These are phyloP conservation scores for Meyerozyma carpophila DNA, from an alignment of 1,139 yeast genomes.

Conservation along the genomic window DNA sequence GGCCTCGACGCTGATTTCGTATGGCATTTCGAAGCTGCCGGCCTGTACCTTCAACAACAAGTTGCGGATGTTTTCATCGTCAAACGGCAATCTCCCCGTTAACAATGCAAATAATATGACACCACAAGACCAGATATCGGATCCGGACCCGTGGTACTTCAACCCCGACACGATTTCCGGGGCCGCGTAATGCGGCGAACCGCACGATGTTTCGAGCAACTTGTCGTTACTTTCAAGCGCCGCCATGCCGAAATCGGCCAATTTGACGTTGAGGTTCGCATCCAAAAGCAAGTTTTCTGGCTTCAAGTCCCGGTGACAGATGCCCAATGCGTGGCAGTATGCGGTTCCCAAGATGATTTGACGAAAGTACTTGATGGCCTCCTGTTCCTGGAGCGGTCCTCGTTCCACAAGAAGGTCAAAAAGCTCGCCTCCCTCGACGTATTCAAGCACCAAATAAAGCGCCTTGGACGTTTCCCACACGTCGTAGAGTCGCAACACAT, in stretches of 20 bases:
- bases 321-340: constrained; percentile 77
- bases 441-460: constrained; percentile 66
- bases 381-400: constrained; percentile 73
- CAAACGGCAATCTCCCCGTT: constrained; percentile 78
- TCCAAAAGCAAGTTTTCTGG: constrained; percentile 74
- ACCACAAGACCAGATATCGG: constrained; percentile 87
- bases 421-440: constrained; percentile 80
- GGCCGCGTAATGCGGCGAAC: constrained; percentile 84
- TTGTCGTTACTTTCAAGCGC: constrained; percentile 71
- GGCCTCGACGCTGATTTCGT: constrained; percentile 59
- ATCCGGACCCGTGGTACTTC: constrained; percentile 75
- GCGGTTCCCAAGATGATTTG: constrained; percentile 75
- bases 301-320: constrained; percentile 76
- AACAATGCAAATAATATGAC: constrained; percentile 71
- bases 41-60: constrained; percentile 68
- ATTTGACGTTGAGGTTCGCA: constrained; percentile 60
- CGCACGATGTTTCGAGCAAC: constrained; percentile 73
- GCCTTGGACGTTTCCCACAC: constrained; percentile 84
- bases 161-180: constrained; percentile 80
- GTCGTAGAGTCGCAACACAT: constrained; percentile 69
- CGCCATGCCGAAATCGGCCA: constrained; percentile 88
- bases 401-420: constrained; percentile 72
- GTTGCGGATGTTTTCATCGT: constrained; percentile 72
- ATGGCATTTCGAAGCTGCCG: constrained; percentile 70
- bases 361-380: constrained; percentile 70